Evolutionary conservation across 352 stramenopile genomes (phyloP), one percentile per base, ranked within the genome.

Genomic region (Chrysophaeum taylorii): DNA sequence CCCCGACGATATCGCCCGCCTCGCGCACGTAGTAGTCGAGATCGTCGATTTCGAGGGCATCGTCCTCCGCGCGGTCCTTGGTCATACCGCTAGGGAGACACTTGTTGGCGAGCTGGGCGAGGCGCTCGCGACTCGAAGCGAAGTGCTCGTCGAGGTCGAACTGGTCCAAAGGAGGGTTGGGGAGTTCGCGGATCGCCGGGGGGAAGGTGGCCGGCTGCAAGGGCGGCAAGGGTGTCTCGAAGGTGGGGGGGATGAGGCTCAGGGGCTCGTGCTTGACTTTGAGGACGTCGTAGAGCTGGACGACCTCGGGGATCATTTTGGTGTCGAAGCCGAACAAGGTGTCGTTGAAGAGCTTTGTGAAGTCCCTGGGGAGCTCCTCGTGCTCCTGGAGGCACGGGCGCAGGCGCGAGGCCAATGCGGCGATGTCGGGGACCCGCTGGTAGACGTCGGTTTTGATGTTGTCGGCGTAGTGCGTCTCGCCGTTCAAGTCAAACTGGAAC

Each of bases 61-160:
- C 70, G 50, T 75, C 29, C 23, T 21, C 27, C n/a, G n/a, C n/a
- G n/a, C n/a, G n/a, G n/a, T n/a, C n/a, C 27, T 63, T 37, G 9
- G 41, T n/a, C 9, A 70, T 31, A 7, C 0, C 36, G 43, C 2
- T 42, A 21, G 31, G 67, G 36, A 50, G 2, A 78, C 86, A 96
- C 81, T 96, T 96, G 80, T 96, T 96, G 14, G 89, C 96, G 53
- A 98, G 87, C 76, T 96, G 89, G 0, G 90, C 90, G 38, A 98
- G 82, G 21, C 91, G 87, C 42, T 96, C 77, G 21, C 83, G 85
- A 70, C 95, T 87, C 72, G 87, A 92, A 16, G 91, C 90, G 74
- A 97, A 96, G 75, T 96, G 90, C 76, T 97, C 93, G 75, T 98
- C 93, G 23, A 98, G 82, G 83, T 97, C 91, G 73, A 97, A 97